phyloP scores from a whole-genome alignment of 768 basidiomycete species.

The Galerina marginata region DNA sequence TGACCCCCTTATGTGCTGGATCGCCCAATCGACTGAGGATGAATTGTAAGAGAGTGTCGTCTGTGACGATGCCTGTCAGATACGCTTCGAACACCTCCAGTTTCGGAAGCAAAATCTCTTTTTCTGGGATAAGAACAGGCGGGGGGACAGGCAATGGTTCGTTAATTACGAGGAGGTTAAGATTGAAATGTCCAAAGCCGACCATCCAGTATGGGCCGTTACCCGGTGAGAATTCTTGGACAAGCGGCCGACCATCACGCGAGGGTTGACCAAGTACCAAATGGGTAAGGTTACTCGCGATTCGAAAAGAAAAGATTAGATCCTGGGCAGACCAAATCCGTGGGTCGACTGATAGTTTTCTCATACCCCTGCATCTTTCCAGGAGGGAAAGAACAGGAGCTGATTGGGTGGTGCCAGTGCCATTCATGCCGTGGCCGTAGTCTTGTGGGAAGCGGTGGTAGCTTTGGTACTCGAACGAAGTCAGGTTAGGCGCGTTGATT shows the following conservation, averaged over 20 bases:
- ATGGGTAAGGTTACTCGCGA: not conserved
- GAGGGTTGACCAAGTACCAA: not conserved
- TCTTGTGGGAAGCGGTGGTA: not conserved
- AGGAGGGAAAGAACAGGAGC: not conserved
- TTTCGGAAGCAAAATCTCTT: not conserved
- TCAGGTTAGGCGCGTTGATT: not conserved
- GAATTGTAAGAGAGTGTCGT: not conserved
- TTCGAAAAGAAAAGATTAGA: not conserved
- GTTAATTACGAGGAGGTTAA: not conserved
- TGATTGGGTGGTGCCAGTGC: not conserved
- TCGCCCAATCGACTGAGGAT: not conserved
- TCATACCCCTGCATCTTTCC: not conserved
- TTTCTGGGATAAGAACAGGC: not conserved
- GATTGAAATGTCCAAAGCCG: not conserved
- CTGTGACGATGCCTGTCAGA: not conserved
- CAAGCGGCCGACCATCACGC: not conserved
- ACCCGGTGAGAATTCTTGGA: not conserved
- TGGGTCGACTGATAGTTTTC: not conserved
- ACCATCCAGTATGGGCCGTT: no score
- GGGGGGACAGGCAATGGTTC: no score
- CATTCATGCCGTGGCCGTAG: not conserved
- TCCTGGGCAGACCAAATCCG: not conserved
- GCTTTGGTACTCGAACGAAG: not conserved
- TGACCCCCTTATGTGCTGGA: not conserved
- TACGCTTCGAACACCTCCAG: not conserved